Percentiles rank a stretch among this genome's conserved stretches.
Evolutionary conservation across 345 rosid genomes (phyloP).

Genomic region (Corchorus capsularis): DNA sequence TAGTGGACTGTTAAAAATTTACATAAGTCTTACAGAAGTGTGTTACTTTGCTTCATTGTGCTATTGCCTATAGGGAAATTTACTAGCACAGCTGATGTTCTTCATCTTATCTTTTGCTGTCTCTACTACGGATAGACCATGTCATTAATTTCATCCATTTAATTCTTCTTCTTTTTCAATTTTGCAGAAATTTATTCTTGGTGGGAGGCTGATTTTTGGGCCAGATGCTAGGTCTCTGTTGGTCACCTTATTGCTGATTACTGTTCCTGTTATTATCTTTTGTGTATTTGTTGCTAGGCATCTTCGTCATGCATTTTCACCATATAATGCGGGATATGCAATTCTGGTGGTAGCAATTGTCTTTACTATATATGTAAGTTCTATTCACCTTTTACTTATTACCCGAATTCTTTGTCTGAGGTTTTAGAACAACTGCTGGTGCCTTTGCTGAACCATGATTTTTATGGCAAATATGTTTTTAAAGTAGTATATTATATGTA

Average conservation of each 20-base stretch:
- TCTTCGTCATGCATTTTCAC: slow-evolving; percentile 83
- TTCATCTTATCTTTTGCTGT: background rate
- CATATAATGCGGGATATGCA: slow-evolving; percentile 76
- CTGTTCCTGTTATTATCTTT: slow-evolving; percentile 71
- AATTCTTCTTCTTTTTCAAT: slow-evolving; percentile 16
- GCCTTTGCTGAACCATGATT: background rate
- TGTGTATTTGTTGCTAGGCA: slow-evolving; percentile 90
- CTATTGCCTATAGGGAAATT: background rate
- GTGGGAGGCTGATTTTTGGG: slow-evolving; percentile 95
- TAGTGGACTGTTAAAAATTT: no score
- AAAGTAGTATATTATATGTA: background rate
- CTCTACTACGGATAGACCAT: background rate
- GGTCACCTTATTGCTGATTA: slow-evolving; percentile 72
- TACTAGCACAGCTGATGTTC: background rate
- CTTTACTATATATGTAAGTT: slow-evolving; percentile 76
- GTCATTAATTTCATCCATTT: background rate
- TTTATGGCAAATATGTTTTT: background rate
- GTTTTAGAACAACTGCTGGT: slow-evolving; percentile 7
- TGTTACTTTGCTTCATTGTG: no score
- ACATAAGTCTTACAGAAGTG: no score
- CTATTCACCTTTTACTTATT: slow-evolving; percentile 19
- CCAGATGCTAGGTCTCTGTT: slow-evolving; percentile 90
- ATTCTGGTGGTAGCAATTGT: slow-evolving; percentile 69
- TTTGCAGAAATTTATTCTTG: slow-evolving; percentile 79
- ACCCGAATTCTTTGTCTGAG: background rate